Percentiles rank a stretch among this genome's conserved stretches.
Conservation (phyloP, 2,329 filamentous ascomycete species). For the Beauveria medogensis region DNA sequence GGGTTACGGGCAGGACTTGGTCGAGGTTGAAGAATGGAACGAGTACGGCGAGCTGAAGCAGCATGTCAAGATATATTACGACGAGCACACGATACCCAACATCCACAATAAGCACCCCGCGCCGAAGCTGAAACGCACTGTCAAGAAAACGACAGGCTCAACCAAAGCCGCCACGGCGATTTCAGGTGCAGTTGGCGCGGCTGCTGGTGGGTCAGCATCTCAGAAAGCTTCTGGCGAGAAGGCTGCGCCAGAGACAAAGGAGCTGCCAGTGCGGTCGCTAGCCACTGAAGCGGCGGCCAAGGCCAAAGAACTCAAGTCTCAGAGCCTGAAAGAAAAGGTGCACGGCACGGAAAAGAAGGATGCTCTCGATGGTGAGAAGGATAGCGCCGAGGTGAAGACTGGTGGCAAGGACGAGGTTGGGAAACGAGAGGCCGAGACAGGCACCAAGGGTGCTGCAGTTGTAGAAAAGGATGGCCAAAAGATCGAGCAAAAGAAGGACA, state of each 20-base stretch:
- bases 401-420: conserved; percentile 9
- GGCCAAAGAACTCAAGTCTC: conserved; percentile 51
- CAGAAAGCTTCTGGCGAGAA: conserved; percentile 16
- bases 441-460: conserved; percentile 14
- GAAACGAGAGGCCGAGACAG: conserved; percentile 11
- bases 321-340: conserved; percentile 46
- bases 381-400: not conserved
- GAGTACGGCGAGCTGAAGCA: conserved; percentile 93
- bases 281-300: conserved; percentile 59
- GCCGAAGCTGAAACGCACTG: conserved; percentile 22
- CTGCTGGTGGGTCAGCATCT: conserved; percentile 19
- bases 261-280: conserved; percentile 42
- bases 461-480: conserved; percentile 25
- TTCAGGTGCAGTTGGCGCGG: conserved; percentile 18
- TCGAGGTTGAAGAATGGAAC: conserved; percentile 97
- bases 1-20: conserved; percentile 58
- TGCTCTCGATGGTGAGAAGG: not conserved
- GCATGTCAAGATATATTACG: conserved; percentile 64
- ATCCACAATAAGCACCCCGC: conserved; percentile 44
- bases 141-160: conserved; percentile 25
- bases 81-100: conserved; percentile 51
- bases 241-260: conserved; percentile 20
- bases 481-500: conserved; percentile 8
- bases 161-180: conserved; percentile 21
- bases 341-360: conserved; percentile 33